Percentiles rank a stretch among this genome's conserved stretches.
Conservation (phyloP, 371 early-diverging fungal species). For the Actinomortierella ambigua region DNA sequence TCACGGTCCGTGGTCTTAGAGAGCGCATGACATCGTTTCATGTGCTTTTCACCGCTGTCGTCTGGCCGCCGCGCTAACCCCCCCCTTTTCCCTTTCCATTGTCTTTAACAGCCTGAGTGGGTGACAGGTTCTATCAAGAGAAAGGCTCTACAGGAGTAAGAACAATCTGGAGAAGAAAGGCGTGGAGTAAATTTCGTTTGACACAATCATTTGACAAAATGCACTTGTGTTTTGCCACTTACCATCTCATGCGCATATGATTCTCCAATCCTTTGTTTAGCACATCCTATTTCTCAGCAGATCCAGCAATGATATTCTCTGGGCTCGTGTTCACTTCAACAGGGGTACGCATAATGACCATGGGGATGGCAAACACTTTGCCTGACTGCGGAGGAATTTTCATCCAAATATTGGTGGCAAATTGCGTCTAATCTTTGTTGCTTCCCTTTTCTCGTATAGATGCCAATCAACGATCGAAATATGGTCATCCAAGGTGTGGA, state of each 20-base stretch:
- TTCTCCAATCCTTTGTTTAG: background rate
- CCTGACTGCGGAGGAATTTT: too few species aligned
- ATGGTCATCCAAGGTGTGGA: constrained; percentile 53
- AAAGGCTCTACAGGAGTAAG: constrained; percentile 51
- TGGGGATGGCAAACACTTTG: too few species aligned
- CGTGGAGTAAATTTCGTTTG: too few species aligned
- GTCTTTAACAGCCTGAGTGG: constrained; percentile 51
- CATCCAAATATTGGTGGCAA: too few species aligned
- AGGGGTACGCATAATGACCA: constrained; percentile 38
- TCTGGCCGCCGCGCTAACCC: too few species aligned
- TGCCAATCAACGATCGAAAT: constrained; percentile 55
- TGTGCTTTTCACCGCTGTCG: too few species aligned
- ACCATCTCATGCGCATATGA: too few species aligned
- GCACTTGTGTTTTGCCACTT: too few species aligned
- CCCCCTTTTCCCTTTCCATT: background rate
- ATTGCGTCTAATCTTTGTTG: background rate
- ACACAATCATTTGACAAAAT: too few species aligned
- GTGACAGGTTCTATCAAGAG: constrained; percentile 27
- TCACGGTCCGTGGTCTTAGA: constrained; percentile 28
- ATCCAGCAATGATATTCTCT: constrained; percentile 60
- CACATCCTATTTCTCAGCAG: constrained; percentile 60
- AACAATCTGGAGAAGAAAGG: background rate
- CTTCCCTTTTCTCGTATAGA: constrained; percentile 23
- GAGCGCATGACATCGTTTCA: too few species aligned
- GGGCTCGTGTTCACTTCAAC: constrained; percentile 57